Base-by-base conservation (phyloP, 140 eudicot species). In the Senecio squalidus region DNA sequence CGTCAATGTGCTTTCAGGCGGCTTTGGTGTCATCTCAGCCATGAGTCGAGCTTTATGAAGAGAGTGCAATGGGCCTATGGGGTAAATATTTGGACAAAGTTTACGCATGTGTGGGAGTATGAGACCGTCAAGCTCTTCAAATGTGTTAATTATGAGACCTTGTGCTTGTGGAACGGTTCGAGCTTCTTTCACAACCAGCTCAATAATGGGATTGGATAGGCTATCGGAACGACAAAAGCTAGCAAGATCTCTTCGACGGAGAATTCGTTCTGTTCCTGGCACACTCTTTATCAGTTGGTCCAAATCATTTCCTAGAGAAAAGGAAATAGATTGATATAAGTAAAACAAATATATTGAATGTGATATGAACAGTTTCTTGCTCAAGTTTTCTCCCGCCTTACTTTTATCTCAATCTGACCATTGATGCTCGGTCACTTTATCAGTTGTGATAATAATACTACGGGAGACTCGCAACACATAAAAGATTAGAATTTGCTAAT, bases 141-240 rank as follows among this genome's bases (percentile, higher is more conserved):
- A 82, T 9, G 95, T 78, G 58, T 85, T 82, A 14, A 82, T 71
- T 39, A 85, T 85, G 33, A 73, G 47, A 4, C 80, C 95, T 6
- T 69, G 51, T 15, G 89, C 78, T 38, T 47, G 57, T 5, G 77
- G 62, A 24, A 33, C 18, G 13, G 65, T 14, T 33, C 41, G 45
- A 18, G 49, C 53, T 59, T 76, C 83, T 9, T 50, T 62, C 9
- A 65, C 1, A 6, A 30, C 23, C 1, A 51, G 44, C 45, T 69
- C 80, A 13, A 64, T 16, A 15, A 4, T 17, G 15, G 48, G 66
- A 11, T 52, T 7, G 3, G 61, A 44, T 4, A 66, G 29, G 64
- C 54, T 74, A 1, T 58, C 45, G 14, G 23, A 9, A 3, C 80
- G 78, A 22, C 73, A 74, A 20, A 71, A 80, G 43, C 47, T 39